Percentiles rank a stretch among this genome's conserved stretches.
Evolutionary conservation across 805 yeast genomes (phyloP).

Genomic region (Lipomyces anomalus): DNA sequence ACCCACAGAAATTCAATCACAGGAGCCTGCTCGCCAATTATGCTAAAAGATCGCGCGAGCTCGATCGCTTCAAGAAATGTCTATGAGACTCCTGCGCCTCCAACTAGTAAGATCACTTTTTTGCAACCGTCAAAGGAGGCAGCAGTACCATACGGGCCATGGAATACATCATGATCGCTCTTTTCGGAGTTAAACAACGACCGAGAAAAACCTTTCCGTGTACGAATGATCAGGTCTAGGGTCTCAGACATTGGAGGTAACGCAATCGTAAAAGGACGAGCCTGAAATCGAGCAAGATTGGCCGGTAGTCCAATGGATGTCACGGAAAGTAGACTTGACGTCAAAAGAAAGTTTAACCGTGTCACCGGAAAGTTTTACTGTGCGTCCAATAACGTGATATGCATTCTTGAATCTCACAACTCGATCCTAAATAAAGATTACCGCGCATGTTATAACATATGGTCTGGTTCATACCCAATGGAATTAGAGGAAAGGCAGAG

Average conservation of each 20-base stretch:
- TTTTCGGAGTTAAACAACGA: constrained; percentile 17
- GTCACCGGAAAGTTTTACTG: constrained; percentile 20
- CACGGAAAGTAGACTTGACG: constrained; percentile 19
- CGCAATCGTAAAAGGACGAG: constrained; percentile 25
- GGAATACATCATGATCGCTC: constrained; percentile 21
- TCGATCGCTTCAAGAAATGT: constrained; percentile 28
- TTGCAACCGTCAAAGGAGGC: constrained; percentile 22
- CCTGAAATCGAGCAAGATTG: constrained; percentile 23
- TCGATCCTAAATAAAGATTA: constrained; percentile 22
- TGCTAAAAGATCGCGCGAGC: constrained; percentile 13
- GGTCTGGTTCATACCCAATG: constrained; percentile 23
- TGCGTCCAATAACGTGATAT: constrained; percentile 19
- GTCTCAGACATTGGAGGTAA: constrained; percentile 24
- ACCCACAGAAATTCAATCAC: constrained; percentile 31
- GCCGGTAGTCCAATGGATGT: constrained; percentile 26
- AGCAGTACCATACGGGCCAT: constrained; percentile 21
- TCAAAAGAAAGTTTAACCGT: constrained; percentile 23
- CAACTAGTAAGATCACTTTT: constrained; percentile 29
- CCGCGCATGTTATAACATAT: constrained; percentile 24
- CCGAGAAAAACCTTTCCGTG: constrained; percentile 31
- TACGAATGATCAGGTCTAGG: constrained; percentile 30
- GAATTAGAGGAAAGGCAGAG: constrained; percentile 23
- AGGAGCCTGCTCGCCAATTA: constrained; percentile 15
- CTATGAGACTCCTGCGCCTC: constrained; percentile 33
- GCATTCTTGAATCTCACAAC: constrained; percentile 20